phyloP scores from a whole-genome alignment of 345 rosid species.

The Microthlaspi erraticum region DNA sequence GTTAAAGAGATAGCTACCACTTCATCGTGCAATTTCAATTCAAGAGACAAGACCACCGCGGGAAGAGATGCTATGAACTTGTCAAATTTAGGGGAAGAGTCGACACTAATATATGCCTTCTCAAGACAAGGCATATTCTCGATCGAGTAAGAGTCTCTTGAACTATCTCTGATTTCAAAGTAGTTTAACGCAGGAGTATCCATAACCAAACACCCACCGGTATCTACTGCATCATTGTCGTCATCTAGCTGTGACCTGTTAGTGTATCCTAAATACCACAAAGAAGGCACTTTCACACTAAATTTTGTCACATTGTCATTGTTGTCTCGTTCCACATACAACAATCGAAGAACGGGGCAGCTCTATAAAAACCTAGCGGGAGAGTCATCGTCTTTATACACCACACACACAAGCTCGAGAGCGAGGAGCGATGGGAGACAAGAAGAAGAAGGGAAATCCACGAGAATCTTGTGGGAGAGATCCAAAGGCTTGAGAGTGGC shows the following conservation, averaged over 20 bases:
- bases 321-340: neutral
- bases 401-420: neutral
- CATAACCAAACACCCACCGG: slow-evolving; percentile 9
- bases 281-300: slow-evolving; percentile 25
- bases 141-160: slow-evolving; percentile 1
- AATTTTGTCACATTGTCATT: slow-evolving; percentile 27
- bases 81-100: neutral
- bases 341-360: slow-evolving; percentile 4
- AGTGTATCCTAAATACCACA: neutral
- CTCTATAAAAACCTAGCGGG: slow-evolving; percentile 4
- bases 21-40: neutral
- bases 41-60: neutral
- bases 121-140: neutral
- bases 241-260: neutral
- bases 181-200: slow-evolving; percentile 11
- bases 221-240: neutral
- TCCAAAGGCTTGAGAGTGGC: neutral
- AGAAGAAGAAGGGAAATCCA: slow-evolving; percentile 22
- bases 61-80: neutral
- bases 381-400: slow-evolving; percentile 34
- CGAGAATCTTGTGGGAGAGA: slow-evolving; percentile 4
- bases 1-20: slow-evolving; percentile 1
- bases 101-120: neutral
- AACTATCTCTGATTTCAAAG: neutral
- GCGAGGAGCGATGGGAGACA: neutral